Base-by-base conservation (phyloP, 495 filamentous ascomycete genomes). In the Cladorrhinum samala region DNA sequence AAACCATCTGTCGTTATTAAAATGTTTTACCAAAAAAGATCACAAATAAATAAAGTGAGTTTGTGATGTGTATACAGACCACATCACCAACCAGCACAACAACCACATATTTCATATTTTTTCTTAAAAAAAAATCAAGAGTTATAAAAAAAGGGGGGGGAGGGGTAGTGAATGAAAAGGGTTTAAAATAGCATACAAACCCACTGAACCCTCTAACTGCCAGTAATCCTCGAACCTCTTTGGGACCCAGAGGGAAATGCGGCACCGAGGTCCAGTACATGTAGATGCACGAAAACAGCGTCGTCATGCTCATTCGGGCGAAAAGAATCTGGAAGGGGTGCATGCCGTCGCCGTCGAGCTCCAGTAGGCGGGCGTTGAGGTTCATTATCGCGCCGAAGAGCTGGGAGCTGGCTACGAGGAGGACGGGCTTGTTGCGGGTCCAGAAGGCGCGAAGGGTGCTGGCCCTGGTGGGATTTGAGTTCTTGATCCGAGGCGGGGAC, bases 311-410 rank as follows among this genome's bases (percentile, higher is more conserved):
- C 86, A 94, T 93, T 20, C 93, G 80, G 3, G 77, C 85, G 65
- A 96, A 94, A 36, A 96, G 77, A 49, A 98, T 83, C 71, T 95
- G 92, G 61, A 95, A 86, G 9, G 92, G 88, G 72, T 94, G 82
- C 75, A 93, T 84, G 0, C 78, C 82, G 24, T 84, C 73, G 18
- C 84, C 89, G 52, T 86, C 80, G 3, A 85, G 75, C 62, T 94
- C 90, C 41, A 96, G 71, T 1, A 94, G 62, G 37, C 92, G 78
- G 0, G 90, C 88, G 20, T 84, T 80, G 7, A 94, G 78, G 65
- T 92, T 94, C 93, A 98, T 98, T 42, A 88, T 68, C 0, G 85
- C 84, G 0, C 87, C 91, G 59, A 96, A 96, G 33, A 94, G 70
- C 70, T 96, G 91, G 9, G 91, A 78, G 19, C 84, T 24, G 16